Percentiles rank a stretch among this genome's conserved stretches.
phyloP scores from a whole-genome alignment of 2,329 filamentous ascomycete genomes.

The Pseudomassariella vexata region DNA sequence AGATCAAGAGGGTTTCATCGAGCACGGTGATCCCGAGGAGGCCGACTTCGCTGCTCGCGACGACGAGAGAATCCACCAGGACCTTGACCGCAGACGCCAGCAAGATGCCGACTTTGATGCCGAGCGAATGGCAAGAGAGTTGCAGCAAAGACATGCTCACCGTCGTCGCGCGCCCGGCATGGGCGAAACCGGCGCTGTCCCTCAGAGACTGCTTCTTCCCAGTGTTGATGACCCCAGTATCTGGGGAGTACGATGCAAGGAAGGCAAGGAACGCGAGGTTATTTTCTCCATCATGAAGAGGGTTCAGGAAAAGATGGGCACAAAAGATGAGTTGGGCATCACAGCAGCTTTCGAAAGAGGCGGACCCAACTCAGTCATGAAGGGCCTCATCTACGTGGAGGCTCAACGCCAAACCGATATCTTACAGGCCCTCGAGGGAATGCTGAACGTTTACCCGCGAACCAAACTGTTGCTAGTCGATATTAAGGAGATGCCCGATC shows the following conservation, averaged over 20 bases:
- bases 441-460: constrained; percentile 85
- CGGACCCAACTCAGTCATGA: constrained; percentile 71
- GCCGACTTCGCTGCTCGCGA: constrained; percentile 73
- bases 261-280: constrained; percentile 91
- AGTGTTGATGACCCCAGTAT: constrained; percentile 95
- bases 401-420: constrained; percentile 84
- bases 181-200: constrained; percentile 70
- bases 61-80: constrained; percentile 88
- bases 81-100: constrained; percentile 88
- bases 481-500: constrained; percentile 95
- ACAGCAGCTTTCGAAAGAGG: constrained; percentile 90
- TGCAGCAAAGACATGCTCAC: constrained; percentile 84
- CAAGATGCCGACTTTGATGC: constrained; percentile 83
- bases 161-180: constrained; percentile 59
- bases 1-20: constrained; percentile 77
- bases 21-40: constrained; percentile 87
- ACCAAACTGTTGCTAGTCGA: constrained; percentile 83
- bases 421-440: constrained; percentile 71
- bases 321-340: constrained; percentile 76
- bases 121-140: constrained; percentile 82
- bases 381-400: constrained; percentile 93
- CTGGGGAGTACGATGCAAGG: constrained; percentile 88
- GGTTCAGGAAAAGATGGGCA: constrained; percentile 71
- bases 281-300: constrained; percentile 84
- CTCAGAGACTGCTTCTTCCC: constrained; percentile 80